These are phyloP conservation scores for Sporisorium scitamineum DNA, from an alignment of 1,284 basidiomycete genomes.

Conservation along the genomic window DNA sequence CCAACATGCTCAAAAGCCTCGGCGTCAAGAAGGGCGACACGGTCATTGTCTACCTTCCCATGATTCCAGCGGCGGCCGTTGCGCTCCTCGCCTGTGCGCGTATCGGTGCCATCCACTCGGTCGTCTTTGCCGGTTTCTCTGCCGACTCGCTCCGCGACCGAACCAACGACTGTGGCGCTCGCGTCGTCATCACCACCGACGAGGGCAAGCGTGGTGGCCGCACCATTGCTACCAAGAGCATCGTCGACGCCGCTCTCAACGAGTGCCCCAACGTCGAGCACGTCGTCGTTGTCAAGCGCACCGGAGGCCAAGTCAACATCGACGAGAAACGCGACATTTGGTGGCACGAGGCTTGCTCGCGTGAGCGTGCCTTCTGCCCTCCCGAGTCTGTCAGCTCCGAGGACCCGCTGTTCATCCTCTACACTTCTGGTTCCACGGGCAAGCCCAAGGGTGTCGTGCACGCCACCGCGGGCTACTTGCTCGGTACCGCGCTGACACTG, in stretches of 20 bases:
- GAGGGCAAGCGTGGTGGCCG: constrained; percentile 96
- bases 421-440: constrained; percentile 92
- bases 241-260: constrained; percentile 91
- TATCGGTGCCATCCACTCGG: constrained; percentile 97
- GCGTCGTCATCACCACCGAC: constrained; percentile 93
- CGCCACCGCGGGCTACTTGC: constrained; percentile 91
- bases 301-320: constrained; percentile 85
- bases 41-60: constrained; percentile 75
- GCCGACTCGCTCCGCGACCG: constrained; percentile 96
- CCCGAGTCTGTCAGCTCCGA: constrained; percentile 87
- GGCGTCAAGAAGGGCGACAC: constrained; percentile 96
- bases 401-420: constrained; percentile 97
- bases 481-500: constrained; percentile 88
- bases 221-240: constrained; percentile 90
- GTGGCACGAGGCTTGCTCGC: constrained; percentile 92
- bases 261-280: constrained; percentile 88
- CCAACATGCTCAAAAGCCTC: constrained; percentile 89
- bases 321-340: constrained; percentile 88
- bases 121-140: constrained; percentile 97
- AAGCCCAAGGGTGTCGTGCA: constrained; percentile 98
- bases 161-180: constrained; percentile 87
- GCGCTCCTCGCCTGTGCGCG: constrained; percentile 97
- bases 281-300: constrained; percentile 88
- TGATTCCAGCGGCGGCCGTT: constrained; percentile 80
- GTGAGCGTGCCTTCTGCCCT: constrained; percentile 89